A percentile compares a stretch with the other conserved stretches of the same genome.
Evolutionary conservation across 2,329 filamentous ascomycete genomes (phyloP).

Genomic region (Parastagonospora nodorum): DNA sequence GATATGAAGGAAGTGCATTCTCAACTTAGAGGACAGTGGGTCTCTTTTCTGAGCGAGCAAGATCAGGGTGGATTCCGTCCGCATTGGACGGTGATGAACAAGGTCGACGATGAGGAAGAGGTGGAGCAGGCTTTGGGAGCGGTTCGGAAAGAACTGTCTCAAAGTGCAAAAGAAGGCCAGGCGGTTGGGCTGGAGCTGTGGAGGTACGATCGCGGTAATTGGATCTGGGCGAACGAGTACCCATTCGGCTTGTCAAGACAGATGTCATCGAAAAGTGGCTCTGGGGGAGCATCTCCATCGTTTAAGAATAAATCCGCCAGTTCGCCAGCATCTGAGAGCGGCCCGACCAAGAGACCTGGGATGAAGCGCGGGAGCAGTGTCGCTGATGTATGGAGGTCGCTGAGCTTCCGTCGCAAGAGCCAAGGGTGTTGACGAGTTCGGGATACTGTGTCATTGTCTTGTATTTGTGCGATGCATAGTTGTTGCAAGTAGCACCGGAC

Average conservation of each 20-base stretch:
- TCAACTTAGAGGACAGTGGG: conserved; percentile 44
- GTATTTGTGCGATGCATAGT: neutral
- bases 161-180: conserved; percentile 38
- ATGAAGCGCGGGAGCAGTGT: conserved; percentile 22
- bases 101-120: conserved; percentile 49
- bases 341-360: conserved; percentile 13
- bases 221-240: conserved; percentile 47
- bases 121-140: conserved; percentile 46
- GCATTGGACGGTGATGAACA: conserved; percentile 56
- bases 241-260: conserved; percentile 29
- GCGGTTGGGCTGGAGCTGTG: conserved; percentile 50
- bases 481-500: neutral
- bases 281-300: neutral
- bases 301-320: conserved; percentile 1
- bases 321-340: conserved; percentile 3
- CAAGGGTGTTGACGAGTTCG: conserved; percentile 3
- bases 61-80: conserved; percentile 48
- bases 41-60: conserved; percentile 49
- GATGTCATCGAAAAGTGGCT: conserved; percentile 3
- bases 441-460: neutral
- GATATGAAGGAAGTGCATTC: conserved; percentile 43
- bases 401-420: conserved; percentile 19
- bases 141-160: conserved; percentile 36
- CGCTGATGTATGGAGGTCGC: conserved; percentile 14
- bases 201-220: conserved; percentile 49